Base-by-base conservation (phyloP, 352 stramenopile species). In the Pythium aristosporum region DNA sequence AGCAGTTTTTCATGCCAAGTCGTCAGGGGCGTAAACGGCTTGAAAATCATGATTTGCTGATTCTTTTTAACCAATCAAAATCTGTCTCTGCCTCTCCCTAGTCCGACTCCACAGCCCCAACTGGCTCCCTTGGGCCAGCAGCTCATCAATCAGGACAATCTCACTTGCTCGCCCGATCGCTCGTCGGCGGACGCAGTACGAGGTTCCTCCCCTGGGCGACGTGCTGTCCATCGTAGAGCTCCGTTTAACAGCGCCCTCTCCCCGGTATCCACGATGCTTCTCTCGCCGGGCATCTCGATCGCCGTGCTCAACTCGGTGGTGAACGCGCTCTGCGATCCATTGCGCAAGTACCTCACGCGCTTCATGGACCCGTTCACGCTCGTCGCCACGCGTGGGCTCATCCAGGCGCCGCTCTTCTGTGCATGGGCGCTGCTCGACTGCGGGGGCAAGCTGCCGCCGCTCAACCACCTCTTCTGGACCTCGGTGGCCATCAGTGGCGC, bases 351-450 rank as follows among this genome's bases (percentile, higher is more conserved):
- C 61, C 66, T 92, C 67, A 92, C 84, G 43, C 75, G 73, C 54
- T 92, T 88, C 70, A 89, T 92, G 82, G 81, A 92, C 60, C 84
- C 84, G 52, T 92, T 92, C 69, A 80, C 85, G 67, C 62, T 92
- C 21, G 84, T 92, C 32, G 84, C 84, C 1, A 63, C 76, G 55
- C 82, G 84, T 37, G 84, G 84, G 10, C 71, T 92, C 4, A 72
- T 92, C 36, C 84, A 92, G 56, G 84, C 77, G 56, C 84, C 84
- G 36, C 55, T 92, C 0, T 92, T 92, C 59, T 82, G 80, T 21
- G 20, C 79, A 5, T 92, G 84, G 84, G 82, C 84, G 21, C 49
- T 90, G 10, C 49, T 79, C 28, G 82, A 92, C 57, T 80, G 75
- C 4, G 71, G 70, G 9, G 80, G 77, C 16, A 76, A 63, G 44